Conservation (phyloP, 805 yeast genomes). For the Lachancea meyersii region DNA sequence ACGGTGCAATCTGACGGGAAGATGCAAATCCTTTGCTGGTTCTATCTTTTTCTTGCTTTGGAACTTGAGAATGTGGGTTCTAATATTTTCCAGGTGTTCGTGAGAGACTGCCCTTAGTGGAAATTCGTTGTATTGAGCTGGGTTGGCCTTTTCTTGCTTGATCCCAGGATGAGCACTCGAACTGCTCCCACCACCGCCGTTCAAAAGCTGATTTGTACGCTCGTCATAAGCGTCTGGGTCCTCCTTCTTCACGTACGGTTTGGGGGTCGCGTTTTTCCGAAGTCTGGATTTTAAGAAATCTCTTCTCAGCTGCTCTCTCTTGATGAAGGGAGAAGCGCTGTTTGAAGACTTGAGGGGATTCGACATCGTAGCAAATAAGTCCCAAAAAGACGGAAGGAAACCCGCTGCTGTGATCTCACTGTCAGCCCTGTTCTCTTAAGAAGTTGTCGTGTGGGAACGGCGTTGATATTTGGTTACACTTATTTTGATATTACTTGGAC, state of each 20-base stretch:
- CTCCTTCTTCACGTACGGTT: constrained; percentile 28
- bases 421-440: neutral
- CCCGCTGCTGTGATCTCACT: neutral
- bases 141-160: constrained; percentile 25
- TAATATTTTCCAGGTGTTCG: constrained; percentile 63
- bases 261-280: constrained; percentile 17
- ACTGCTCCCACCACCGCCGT: constrained; percentile 12
- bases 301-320: constrained; percentile 33
- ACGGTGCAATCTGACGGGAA: constrained; percentile 83
- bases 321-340: constrained; percentile 33
- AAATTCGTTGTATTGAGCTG: constrained; percentile 34
- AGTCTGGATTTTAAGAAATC: constrained; percentile 29
- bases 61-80: constrained; percentile 78
- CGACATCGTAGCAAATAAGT: constrained; percentile 8
- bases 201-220: constrained; percentile 21
- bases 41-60: constrained; percentile 68
- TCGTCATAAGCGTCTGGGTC: constrained; percentile 29
- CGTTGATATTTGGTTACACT: too few relatives aligned
- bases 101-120: constrained; percentile 62
- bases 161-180: constrained; percentile 8
- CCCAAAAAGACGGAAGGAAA: neutral
- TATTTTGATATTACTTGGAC: neutral
- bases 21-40: constrained; percentile 62
- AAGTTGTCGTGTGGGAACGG: neutral
- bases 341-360: constrained; percentile 10